Evolutionary conservation across 2,329 filamentous ascomycete species (phyloP), one percentile per base, ranked within the genome.

Genomic region (Xylaria multiplex): DNA sequence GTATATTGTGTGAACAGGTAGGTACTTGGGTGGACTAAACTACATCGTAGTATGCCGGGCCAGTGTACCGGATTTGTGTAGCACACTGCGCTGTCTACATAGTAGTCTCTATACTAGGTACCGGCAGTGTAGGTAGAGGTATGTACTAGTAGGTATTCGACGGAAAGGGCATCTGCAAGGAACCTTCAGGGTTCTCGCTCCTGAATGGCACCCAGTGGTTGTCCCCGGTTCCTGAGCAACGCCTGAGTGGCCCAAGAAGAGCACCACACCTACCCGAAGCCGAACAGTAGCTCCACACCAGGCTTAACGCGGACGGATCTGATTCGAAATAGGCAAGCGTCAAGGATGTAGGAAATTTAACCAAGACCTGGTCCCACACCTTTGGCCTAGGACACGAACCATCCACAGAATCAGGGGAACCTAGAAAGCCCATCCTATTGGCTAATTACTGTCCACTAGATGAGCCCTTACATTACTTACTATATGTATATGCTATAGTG

Each of bases 301-400:
- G 53, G 59, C 59, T 13, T n/a, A n/a, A 13, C 37, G 37, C 27
- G n/a, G 45, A 63, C 43, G 49, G 56, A 19, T 22, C 46, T 43
- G n/a, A 22, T n/a, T 57, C 57, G 2, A 46, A 69, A 67, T 6
- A 56, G 67, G 67, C n/a, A 69, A 69, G 48, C 54, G 13, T 42
- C 64, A 59, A 50, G 66, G 67, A 52, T 59, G 7, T 1, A 61
- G 60, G 67, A 69, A 67, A 69, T 69, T 69, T 59, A 61, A 59
- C 43, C 5, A 58, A 37, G 42, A 24, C 35, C 14, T 7, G 3
- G 43, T 8, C 57, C 60, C 64, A 61, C n/a, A 35, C 11, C 13
- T 54, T 19, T 54, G 1, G 22, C 9, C 50, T 48, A 54, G 52
- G 27, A 24, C 52, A 27, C 35, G 24, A 54, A 32, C 55, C 11